Conservation (phyloP, 805 yeast genomes). For the Candida ulmi region DNA sequence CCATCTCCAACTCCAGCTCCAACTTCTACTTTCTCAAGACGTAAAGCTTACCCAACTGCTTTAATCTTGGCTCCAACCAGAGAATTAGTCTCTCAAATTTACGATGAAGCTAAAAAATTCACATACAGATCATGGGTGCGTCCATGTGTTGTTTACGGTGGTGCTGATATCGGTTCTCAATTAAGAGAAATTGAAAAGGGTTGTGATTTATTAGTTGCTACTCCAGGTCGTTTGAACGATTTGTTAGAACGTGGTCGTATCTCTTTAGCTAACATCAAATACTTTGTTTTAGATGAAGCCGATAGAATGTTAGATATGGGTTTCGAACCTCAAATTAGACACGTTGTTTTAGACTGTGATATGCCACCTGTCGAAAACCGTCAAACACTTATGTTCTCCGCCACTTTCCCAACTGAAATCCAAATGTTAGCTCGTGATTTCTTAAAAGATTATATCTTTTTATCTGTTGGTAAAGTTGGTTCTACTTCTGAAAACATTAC, state of each 20-base stretch:
- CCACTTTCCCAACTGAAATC: constrained; percentile 98
- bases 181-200: constrained; percentile 86
- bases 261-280: constrained; percentile 84
- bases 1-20: constrained; percentile 58
- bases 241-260: constrained; percentile 91
- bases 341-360: constrained; percentile 95
- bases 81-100: constrained; percentile 96
- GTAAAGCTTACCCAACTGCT: constrained; percentile 90
- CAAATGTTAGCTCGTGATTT: constrained; percentile 97
- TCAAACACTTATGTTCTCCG: constrained; percentile 98
- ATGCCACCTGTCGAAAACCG: constrained; percentile 90
- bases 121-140: constrained; percentile 98
- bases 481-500: constrained; percentile 98
- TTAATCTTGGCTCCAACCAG: constrained; percentile 97
- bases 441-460: constrained; percentile 90
- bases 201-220: constrained; percentile 94
- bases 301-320: constrained; percentile 99
- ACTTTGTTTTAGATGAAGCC: constrained; percentile 96
- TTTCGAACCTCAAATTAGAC: constrained; percentile 98
- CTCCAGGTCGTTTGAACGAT: constrained; percentile 98
- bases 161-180: constrained; percentile 90
- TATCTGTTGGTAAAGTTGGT: constrained; percentile 98
- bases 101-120: constrained; percentile 91
- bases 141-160: constrained; percentile 97
- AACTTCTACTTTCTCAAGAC: constrained; percentile 47